These are phyloP conservation scores for Thermoascus crustaceus DNA, from an alignment of 2,329 filamentous ascomycete genomes.

Conservation along the genomic window DNA sequence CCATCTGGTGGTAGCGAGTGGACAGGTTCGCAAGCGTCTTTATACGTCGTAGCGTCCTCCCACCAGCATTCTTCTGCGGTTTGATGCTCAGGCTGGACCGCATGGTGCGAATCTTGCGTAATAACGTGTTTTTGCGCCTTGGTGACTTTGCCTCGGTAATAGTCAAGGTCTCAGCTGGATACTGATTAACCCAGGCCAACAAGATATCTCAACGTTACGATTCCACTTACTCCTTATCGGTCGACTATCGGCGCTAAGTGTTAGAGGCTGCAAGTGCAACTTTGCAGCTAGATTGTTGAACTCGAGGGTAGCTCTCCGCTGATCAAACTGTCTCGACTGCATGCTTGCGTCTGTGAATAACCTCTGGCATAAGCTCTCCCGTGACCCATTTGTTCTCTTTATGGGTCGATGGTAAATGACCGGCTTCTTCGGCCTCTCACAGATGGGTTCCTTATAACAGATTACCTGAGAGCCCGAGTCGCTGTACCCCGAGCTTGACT, in stretches of 20 bases:
- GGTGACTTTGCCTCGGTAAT: conserved; percentile 4
- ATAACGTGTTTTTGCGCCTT: conserved; percentile 14
- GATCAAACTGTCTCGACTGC: conserved; percentile 17
- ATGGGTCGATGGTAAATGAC: conserved; percentile 6
- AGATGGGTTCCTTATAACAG: neutral
- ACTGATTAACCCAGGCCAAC: neutral
- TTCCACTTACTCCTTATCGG: conserved; percentile 6
- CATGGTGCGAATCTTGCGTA: conserved; percentile 27
- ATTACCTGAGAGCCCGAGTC: conserved; percentile 1
- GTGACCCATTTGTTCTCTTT: conserved; percentile 14
- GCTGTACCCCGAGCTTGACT: conserved; percentile 11
- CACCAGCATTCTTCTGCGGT: conserved; percentile 9
- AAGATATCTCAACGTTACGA: neutral
- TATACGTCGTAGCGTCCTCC: conserved; percentile 26
- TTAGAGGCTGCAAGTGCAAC: conserved; percentile 15
- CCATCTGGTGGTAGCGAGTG: conserved; percentile 19
- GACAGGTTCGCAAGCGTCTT: conserved; percentile 31
- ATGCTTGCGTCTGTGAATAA: conserved; percentile 14
- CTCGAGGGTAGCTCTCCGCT: conserved; percentile 15
- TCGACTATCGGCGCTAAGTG: conserved; percentile 6
- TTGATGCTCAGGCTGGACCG: conserved; percentile 25
- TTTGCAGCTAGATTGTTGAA: conserved; percentile 24
- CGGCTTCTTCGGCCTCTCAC: conserved; percentile 7
- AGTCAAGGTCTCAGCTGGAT: conserved; percentile 6
- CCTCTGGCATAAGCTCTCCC: conserved; percentile 13